phyloP scores from a whole-genome alignment of 345 rosid species.

The Pseudoturritis turrita region DNA sequence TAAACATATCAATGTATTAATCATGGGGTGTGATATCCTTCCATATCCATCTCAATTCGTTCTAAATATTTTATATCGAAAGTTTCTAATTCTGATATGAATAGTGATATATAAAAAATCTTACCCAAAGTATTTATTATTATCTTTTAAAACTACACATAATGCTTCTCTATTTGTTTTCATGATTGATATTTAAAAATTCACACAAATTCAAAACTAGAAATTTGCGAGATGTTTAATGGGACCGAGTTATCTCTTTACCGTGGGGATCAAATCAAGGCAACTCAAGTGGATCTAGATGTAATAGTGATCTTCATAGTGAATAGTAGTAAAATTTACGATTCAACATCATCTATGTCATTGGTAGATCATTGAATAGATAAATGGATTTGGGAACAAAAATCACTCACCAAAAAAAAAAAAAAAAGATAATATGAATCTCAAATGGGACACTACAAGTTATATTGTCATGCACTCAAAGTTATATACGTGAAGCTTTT shows the following conservation, averaged over 20 bases:
- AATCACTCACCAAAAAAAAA: background rate
- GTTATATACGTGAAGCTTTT: conserved; percentile 13
- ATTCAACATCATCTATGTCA: background rate
- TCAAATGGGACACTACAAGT: background rate
- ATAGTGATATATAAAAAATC: too few species aligned
- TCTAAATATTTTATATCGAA: too few species aligned
- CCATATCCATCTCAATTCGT: too few species aligned
- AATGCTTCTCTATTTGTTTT: too few species aligned
- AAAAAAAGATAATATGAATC: background rate
- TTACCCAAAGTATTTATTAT: too few species aligned
- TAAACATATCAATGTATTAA: too few species aligned
- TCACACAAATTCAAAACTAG: too few species aligned
- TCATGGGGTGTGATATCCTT: too few species aligned
- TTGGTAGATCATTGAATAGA: background rate
- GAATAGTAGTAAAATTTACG: background rate
- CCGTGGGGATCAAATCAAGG: background rate
- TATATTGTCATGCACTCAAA: conserved; percentile 12
- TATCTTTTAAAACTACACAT: too few species aligned
- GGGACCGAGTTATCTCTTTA: background rate
- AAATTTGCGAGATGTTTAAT: background rate
- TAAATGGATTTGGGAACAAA: background rate
- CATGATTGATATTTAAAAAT: too few species aligned
- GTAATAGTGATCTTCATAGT: background rate
- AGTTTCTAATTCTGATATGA: too few species aligned
- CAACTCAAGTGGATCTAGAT: background rate